phyloP scores from a whole-genome alignment of 305 asterid species.

The Coffea humblotiana region DNA sequence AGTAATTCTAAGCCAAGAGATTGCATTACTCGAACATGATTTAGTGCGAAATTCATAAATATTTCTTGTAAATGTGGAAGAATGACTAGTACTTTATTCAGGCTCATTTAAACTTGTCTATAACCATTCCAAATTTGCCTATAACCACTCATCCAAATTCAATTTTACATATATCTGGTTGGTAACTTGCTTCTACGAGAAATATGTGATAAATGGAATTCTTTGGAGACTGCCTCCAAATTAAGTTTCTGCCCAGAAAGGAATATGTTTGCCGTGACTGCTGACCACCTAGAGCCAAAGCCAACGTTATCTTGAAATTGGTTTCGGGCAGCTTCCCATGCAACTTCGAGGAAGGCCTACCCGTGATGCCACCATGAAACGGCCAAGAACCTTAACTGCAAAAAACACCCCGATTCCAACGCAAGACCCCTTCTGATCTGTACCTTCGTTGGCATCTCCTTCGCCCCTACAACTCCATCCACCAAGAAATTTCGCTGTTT shows the following conservation, averaged over 20 bases:
- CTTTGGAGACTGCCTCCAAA: neutral
- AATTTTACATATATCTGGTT: no score
- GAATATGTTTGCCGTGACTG: conserved; percentile 10
- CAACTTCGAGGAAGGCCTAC: conserved; percentile 34
- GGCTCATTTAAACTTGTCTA: no score
- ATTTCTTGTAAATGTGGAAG: no score
- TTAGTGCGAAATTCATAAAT: no score
- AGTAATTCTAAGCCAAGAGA: no score
- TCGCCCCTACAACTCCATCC: conserved; percentile 24
- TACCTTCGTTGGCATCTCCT: conserved; percentile 27
- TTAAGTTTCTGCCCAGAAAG: neutral
- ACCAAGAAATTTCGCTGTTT: conserved; percentile 35
- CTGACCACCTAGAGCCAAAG: neutral
- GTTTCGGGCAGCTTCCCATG: conserved; percentile 26
- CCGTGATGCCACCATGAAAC: neutral
- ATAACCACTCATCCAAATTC: neutral
- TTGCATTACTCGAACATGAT: no score
- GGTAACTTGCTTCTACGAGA: neutral
- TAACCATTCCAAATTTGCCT: no score
- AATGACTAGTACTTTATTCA: no score
- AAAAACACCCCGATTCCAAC: neutral
- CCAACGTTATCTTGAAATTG: neutral
- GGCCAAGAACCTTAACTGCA: conserved; percentile 6
- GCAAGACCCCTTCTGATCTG: conserved; percentile 24
- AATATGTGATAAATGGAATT: neutral